Base-by-base conservation (phyloP, 2,329 filamentous ascomycete genomes). In the Grosmannia penicillata region DNA sequence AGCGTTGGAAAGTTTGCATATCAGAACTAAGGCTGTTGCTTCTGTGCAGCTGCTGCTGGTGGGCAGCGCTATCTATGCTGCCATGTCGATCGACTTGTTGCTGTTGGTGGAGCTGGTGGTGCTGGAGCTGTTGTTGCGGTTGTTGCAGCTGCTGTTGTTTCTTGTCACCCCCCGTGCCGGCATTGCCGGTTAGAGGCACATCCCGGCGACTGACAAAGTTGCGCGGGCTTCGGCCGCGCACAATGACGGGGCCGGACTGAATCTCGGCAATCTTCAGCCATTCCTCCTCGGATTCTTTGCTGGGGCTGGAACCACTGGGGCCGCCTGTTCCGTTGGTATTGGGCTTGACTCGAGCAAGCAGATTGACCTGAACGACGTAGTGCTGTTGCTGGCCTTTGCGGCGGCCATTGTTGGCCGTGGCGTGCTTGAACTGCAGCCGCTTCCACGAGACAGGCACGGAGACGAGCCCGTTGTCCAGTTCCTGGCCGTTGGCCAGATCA, bases 361-460 rank as follows among this genome's bases (percentile, higher is more conserved):
- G 69, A 56, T 79, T 86, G 42, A 96, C 76, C 43, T 84, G 78
- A 34, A 96, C 82, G 2, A 93, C 72, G 54, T 95, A 96, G 56
- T 95, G 87, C 56, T 96, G 89, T 55, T 96, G 89, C 33, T 95
- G 63, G 46, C 93, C 89, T 59, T 95, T 95, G 48, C 89, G 73
- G 38, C 89, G 75, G 11, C 89, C 89, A 53, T 96, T 96, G 56
- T 96, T 96, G 36, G 89, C 89, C 1, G 89, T 96, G 2, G 89
- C 89, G 49, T 94, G 91, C 51, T 93, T 83, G 58, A 96, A 96
- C 56, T 96, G 89, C 41, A 96, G 61, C 38, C 89, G 70, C 58
- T 94, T 95, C 89, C 89, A 96, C 25, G 84, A 79, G 38, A 95
- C 78, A 2, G 86, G 82, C 41, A 94, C 75, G 28, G 75, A 82